phyloP scores from a whole-genome alignment of 2,329 filamentous ascomycete genomes.

The Dactylella cylindrospora region DNA sequence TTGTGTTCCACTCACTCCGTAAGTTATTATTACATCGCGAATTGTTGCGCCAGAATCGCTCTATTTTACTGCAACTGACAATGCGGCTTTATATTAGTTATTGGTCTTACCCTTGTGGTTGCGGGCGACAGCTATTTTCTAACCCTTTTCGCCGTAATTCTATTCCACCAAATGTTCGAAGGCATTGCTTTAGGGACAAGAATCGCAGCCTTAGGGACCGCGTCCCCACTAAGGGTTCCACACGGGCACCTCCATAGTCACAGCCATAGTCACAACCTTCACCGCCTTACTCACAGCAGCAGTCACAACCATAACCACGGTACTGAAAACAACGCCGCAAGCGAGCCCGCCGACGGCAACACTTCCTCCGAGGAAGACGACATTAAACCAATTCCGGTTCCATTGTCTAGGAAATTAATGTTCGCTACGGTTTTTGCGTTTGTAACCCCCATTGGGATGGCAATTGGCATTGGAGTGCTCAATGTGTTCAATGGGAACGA shows the following conservation, averaged over 20 bases:
- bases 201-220: slow-evolving; percentile 61
- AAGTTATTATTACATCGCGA: not conserved
- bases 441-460: slow-evolving; percentile 77
- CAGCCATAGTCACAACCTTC: slow-evolving; percentile 22
- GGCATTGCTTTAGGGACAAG: slow-evolving; percentile 72
- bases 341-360: not conserved
- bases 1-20: slow-evolving; percentile 70
- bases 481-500: slow-evolving; percentile 73
- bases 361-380: slow-evolving; percentile 8
- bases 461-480: slow-evolving; percentile 72
- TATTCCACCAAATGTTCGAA: slow-evolving; percentile 79
- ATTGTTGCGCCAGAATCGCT: slow-evolving; percentile 24
- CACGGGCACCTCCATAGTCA: slow-evolving; percentile 29
- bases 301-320: too few relatives aligned
- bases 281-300: slow-evolving; percentile 39
- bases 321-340: not conserved
- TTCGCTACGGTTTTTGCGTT: slow-evolving; percentile 68
- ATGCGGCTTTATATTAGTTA: slow-evolving; percentile 56
- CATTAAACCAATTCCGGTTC: slow-evolving; percentile 45
- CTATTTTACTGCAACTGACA: not conserved
- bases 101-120: slow-evolving; percentile 66
- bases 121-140: slow-evolving; percentile 61
- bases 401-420: slow-evolving; percentile 53
- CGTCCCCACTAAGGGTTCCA: slow-evolving; percentile 32
- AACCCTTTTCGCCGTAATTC: slow-evolving; percentile 66